Base-by-base conservation (phyloP, 2,329 filamentous ascomycete species). In the Apiospora koreana region DNA sequence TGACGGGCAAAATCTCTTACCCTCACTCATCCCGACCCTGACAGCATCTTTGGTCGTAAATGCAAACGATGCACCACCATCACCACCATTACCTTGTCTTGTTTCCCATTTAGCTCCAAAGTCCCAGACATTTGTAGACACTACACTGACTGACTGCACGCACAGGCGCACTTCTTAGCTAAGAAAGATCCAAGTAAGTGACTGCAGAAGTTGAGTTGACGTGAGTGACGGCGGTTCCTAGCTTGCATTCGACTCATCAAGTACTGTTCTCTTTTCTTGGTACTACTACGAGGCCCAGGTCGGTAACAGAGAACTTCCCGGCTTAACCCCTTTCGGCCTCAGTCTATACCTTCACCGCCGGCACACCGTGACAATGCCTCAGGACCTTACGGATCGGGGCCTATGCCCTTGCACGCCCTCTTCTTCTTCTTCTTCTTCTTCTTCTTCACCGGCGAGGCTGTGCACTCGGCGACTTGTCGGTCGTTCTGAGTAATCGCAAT, bases 301-400 rank as follows among this genome's bases (percentile, higher is more conserved):
- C 28, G 50, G 50, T 58, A 58, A 35, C 50, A 58, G 28, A 38
- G 21, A 12, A 28, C 28, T 62, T 62, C 12, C 31, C 31, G 54
- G 23, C 31, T 62, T 62, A 38, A 62, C 54, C 54, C 31, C 31
- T 62, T 62, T 38, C 54, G 38, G 54, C 54, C 54, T 38, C 54
- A 62, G 31, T 31, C 28, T 62, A n/a, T 62, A n/a, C 9, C 54
- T 38, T 62, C 54, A 62, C 54, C 54, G 54, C 54, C 54, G 54
- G 54, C 54, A 62, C 54, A 62, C 54, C 54, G 54, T 62, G 54
- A 38, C 54, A 62, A n/a, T 38, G 54, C 54, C 31, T 38, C 54
- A 38, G 21, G 28, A 62, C 18, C 54, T 23, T 62, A 62, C 54
- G 54, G 54, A 62, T 62, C 54, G 54, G 54, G 21, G 54, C 54